phyloP scores from a whole-genome alignment of 352 stramenopile species.

The Pythium plurisporium region DNA sequence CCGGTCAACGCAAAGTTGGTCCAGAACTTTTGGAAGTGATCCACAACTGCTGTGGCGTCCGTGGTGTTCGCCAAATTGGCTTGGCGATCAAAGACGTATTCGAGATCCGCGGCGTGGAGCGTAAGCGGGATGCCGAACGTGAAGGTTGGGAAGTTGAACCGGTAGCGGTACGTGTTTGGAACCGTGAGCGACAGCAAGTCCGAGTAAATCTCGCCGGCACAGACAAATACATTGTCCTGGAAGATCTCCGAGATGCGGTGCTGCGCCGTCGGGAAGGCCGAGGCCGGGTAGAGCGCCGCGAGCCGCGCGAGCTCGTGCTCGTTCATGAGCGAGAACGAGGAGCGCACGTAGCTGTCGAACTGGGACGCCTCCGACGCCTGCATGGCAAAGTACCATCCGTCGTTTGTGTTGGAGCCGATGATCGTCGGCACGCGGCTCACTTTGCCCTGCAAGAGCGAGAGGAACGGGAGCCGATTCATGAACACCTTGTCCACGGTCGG shows the following conservation, averaged over 20 bases:
- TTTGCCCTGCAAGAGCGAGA: neutral
- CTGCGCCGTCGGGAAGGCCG: neutral
- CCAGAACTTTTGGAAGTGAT: conserved; percentile 14
- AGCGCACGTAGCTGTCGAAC: conserved; percentile 3
- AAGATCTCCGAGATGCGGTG: conserved; percentile 3
- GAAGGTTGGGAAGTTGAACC: conserved; percentile 7
- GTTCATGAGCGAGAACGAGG: neutral
- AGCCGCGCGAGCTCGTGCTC: neutral
- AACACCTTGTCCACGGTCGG: conserved; percentile 7
- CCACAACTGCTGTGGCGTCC: neutral
- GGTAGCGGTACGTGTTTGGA: conserved; percentile 12
- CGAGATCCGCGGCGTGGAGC: conserved; percentile 7
- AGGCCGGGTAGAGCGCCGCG: neutral
- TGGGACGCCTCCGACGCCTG: neutral
- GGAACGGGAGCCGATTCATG: neutral
- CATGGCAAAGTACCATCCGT: conserved; percentile 4
- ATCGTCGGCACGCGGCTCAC: conserved; percentile 11
- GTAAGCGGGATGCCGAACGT: neutral
- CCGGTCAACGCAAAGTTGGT: conserved; percentile 10
- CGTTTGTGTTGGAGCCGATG: conserved; percentile 12
- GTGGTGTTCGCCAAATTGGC: neutral
- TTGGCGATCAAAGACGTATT: conserved; percentile 13
- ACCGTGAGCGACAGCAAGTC: neutral
- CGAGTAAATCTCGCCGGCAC: neutral
- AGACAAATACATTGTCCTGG: neutral